These are phyloP conservation scores for Alternaria infectoria DNA, from an alignment of 2,329 filamentous ascomycete species.

Conservation along the genomic window DNA sequence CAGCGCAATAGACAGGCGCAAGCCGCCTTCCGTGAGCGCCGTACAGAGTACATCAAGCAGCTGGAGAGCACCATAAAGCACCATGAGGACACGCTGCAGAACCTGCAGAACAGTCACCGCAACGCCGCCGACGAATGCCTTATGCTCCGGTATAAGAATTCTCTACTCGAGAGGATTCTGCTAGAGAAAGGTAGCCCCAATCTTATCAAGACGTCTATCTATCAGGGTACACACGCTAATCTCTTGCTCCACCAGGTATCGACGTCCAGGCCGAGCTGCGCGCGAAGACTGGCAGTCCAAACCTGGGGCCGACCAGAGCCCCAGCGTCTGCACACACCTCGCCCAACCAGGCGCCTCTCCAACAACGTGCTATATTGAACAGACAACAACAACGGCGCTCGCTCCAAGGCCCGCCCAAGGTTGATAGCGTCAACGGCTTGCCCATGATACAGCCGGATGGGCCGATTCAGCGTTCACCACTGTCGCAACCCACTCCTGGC, in stretches of 20 bases:
- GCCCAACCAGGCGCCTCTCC: constrained; percentile 67
- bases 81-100: constrained; percentile 93
- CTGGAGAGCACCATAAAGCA: constrained; percentile 96
- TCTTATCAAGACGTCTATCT: constrained; percentile 2
- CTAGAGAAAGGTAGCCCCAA: constrained; percentile 81
- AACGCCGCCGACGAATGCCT: constrained; percentile 94
- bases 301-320: constrained; percentile 68
- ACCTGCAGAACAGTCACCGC: constrained; percentile 90
- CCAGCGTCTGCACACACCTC: constrained; percentile 62
- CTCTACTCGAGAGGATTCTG: constrained; percentile 89
- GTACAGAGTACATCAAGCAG: constrained; percentile 99
- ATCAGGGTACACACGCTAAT: constrained; percentile 24
- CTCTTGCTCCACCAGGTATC: constrained; percentile 67
- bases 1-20: constrained; percentile 97
- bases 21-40: constrained; percentile 93
- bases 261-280: constrained; percentile 96
- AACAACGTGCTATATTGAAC: constrained; percentile 82
- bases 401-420: constrained; percentile 76
- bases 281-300: constrained; percentile 88
- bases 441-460: constrained; percentile 50
- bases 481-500: constrained; percentile 80
- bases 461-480: constrained; percentile 65
- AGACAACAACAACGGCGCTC: constrained; percentile 77
- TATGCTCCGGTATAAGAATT: constrained; percentile 99
- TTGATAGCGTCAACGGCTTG: constrained; percentile 58